A percentile compares a stretch with the other conserved stretches of the same genome.
These are phyloP conservation scores for Pseudonitzschia multistriata DNA, from an alignment of 108 stramenopile genomes.

Conservation along the genomic window DNA sequence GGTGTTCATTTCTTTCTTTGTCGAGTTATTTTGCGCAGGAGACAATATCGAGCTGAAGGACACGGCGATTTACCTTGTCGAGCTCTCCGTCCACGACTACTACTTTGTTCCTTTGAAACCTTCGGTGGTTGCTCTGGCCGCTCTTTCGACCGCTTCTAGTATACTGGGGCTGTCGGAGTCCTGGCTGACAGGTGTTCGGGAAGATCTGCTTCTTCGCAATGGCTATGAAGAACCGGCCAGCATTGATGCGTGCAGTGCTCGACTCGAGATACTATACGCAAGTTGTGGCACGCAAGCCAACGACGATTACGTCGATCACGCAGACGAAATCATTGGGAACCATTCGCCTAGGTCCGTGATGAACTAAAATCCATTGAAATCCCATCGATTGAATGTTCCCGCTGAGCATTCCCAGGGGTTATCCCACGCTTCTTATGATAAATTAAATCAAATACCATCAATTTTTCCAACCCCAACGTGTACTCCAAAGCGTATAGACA, in stretches of 20 bases:
- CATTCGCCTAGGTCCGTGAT: neutral
- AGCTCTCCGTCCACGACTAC: conserved; percentile 38
- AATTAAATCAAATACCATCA: no score
- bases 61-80: conserved; percentile 31
- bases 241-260: neutral
- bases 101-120: conserved; percentile 27
- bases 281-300: neutral
- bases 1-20: conserved; percentile 31
- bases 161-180: neutral
- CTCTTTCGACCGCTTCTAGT: conserved; percentile 21
- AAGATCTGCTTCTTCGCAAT: neutral
- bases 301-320: neutral
- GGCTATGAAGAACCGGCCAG: neutral
- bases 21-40: conserved; percentile 15
- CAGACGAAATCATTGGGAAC: neutral
- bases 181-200: neutral
- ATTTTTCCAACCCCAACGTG: no score
- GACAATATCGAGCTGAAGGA: conserved; percentile 3
- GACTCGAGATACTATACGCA: neutral
- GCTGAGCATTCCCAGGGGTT: neutral
- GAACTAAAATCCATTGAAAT: neutral
- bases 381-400: neutral
- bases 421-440: neutral
- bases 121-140: conserved; percentile 37
- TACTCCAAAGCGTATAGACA: neutral